Evolutionary conservation across 495 filamentous ascomycete genomes (phyloP), one percentile per base, ranked within the genome.

Genomic region (Acidomyces sp.): DNA sequence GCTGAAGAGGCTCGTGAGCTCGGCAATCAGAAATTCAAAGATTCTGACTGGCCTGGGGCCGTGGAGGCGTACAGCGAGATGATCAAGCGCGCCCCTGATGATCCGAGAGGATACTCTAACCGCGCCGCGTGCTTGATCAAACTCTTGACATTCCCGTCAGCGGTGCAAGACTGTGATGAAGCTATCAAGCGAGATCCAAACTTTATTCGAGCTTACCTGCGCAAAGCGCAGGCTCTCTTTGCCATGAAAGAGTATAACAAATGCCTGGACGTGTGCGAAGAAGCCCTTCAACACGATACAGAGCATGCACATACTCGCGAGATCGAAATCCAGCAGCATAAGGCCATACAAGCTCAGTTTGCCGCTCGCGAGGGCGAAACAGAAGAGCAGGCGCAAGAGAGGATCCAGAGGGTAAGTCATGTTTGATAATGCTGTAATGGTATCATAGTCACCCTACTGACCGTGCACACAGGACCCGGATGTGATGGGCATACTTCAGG

Each of bases 201-300:
- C 59, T 96, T 99, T 63, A 86, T 96, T 64, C 74, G 87, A 22
- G 90, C 90, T 1, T 94, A 94, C 59, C 77, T 96, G 52, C 77
- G 90, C 53, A 96, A 95, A 67, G 85, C 86, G 0, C 83, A 93
- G 61, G 83, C 87, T 12, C 80, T 80, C 57, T 80, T 92, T 46
- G 86, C 83, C 41, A 99, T 99, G 90, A 81, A 86, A 52, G 85
- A 99, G 61, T 96, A 92, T 66, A 93, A 76, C 65, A 85, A 81
- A 59, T 93, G 82, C 53, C 65, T 94, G 30, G 92, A 97, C 55
- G 80, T 77, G 15, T 93, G 85, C 67, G 74, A 74, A 24, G 83
- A 85, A 48, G 90, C 92, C 2, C 62, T 69, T 1, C 70, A 77
- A 44, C 72, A 85, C 13, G 92, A 99, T 57, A 74, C 62, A 18